Percentiles rank a stretch among this genome's conserved stretches.
Conservation (phyloP, 176 grass and related monocot species). For the Hordeum vulgare region MorexV3_pseudomolecules_assembly NC_058524.1:481249008-481249507, state of each 20-base stretch:
- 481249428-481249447: not conserved
- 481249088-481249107: not conserved
- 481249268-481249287: not conserved
- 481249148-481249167: not conserved
- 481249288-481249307: not conserved
- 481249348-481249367: not conserved
- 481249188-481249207: not conserved
- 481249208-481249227: not conserved
- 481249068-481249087: not conserved
- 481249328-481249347: not conserved
- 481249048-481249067: slow-evolving; percentile 16
- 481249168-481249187: not conserved
- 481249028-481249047: slow-evolving; percentile 1
- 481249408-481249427: not conserved
- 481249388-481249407: not conserved
- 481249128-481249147: not conserved
- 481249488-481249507: not conserved
- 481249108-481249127: not conserved
- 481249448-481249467: not conserved
- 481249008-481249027: slow-evolving; percentile 7
- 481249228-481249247: not conserved
- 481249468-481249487: not conserved
- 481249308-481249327: not conserved
- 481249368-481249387: not conserved
- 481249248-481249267: not conserved